phyloP scores from a whole-genome alignment of 371 early-diverging fungal species.

The Lichtheimia corymbifera region DNA sequence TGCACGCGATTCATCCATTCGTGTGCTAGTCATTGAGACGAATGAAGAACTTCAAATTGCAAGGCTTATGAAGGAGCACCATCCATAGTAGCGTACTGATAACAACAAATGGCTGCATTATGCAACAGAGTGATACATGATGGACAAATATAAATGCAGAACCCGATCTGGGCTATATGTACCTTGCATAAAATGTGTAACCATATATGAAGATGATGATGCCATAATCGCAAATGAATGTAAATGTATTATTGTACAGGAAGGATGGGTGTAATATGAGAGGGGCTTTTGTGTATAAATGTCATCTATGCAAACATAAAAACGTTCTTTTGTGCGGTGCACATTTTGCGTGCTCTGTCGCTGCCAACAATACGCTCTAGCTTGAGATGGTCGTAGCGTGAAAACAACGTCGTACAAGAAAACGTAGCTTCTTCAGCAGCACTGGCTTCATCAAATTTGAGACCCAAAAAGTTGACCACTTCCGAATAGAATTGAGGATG shows the following conservation, averaged over 20 bases:
- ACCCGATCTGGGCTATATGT: no score
- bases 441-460: slow-evolving; percentile 50
- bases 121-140: background rate
- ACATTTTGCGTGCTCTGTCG: slow-evolving; percentile 73
- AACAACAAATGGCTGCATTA: background rate
- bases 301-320: slow-evolving; percentile 65
- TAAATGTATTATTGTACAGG: no score
- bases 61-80: slow-evolving; percentile 1
- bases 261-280: no score
- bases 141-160: no score
- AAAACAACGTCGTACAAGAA: slow-evolving; percentile 74
- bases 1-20: slow-evolving; percentile 2
- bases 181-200: no score
- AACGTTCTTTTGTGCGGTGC: slow-evolving; percentile 68
- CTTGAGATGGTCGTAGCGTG: slow-evolving; percentile 82
- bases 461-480: slow-evolving; percentile 68
- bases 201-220: no score
- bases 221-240: no score
- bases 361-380: slow-evolving; percentile 91
- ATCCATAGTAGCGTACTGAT: background rate
- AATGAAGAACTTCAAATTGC: slow-evolving; percentile 49
- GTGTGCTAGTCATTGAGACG: slow-evolving; percentile 34
- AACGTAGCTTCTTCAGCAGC: slow-evolving; percentile 60
- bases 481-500: slow-evolving; percentile 90
- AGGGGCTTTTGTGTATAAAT: background rate